Base-by-base conservation (phyloP, 441 rosid species). In the Hura crepitans region DNA sequence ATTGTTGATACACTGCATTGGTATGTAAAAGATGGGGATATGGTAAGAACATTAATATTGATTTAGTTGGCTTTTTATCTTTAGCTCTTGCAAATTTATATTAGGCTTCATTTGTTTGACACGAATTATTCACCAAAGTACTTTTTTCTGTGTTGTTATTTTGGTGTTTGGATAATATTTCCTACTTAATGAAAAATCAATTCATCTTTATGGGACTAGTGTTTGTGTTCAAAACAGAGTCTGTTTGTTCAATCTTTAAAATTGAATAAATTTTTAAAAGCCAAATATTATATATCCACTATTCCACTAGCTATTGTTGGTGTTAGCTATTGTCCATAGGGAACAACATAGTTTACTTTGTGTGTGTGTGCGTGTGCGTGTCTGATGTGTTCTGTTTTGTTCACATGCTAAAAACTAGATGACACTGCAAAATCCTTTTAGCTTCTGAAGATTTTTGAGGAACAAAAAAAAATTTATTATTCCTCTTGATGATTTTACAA, bases 21-120 rank as follows among this genome's bases (percentile, higher is more conserved):
- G 89, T 94, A 94, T 77, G 90, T 87, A 47, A 78, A 79, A 74
- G 85, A 86, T 81, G 97, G 90, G 73, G 97, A 94, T 81, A 94
- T 79, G 87, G 99, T 94, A 73, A 87, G 87, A 76, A 33, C 75
- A 74, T 55, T 23, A 64, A 61, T 45, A 18, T 61, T 25, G 75
- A 46, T 50, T 31, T 15, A n/a, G 20, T 72, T 33, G 56, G 75
- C 65, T 68, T 46, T 67, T 72, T 35, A 5, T 47, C 5, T 68
- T 28, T 55, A 25, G 39, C 27, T 27, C 54, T 33, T 35, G 10
- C 53, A 63, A 27, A 46, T 46, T 33, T 60, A n/a, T 13, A 51
- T 66, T 15, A 51, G 50, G 22, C 33, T 66, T 35, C 61, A 11
- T 18, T 47, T n/a, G n/a, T 51, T 53, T 18, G 2, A 8, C 27